Base-by-base conservation (phyloP, 2,329 filamentous ascomycete genomes). In the Cladosporium velox region DNA sequence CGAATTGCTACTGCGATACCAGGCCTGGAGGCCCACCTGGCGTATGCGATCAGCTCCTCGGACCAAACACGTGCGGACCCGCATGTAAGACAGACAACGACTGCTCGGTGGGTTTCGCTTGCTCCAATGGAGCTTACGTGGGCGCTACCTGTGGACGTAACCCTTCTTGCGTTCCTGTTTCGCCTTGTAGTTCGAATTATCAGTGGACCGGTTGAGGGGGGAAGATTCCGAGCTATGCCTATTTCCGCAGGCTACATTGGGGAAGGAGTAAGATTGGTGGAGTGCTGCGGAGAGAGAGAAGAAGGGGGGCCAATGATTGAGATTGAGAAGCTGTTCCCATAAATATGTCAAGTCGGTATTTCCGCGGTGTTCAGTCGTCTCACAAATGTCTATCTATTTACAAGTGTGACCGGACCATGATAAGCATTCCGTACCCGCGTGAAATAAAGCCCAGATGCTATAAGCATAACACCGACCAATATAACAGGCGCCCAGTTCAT, bases 401-500 rank as follows among this genome's bases (percentile, higher is more conserved):
- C 51, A 32, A 54, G 51, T 15, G 4, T 18, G 10, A 54, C 51
- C 26, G 51, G 51, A 24, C 51, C 51, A 34, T 18, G 10, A 5
- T 54, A 54, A 32, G 12, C 10, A 6, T n/a, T 54, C 28, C 51
- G 14, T n/a, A n/a, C 51, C 51, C 30, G 14, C 6, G 28, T n/a
- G 28, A 54, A 34, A 34, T 54, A 54, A 5, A 54, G 26, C 28
- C 51, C 51, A n/a, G 28, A n/a, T 18, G 51, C 51, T 28, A 54
- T 32, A 54, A 54, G 5, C 51, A 54, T 54, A 1, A 54, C 51
- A 3, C 26, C 51, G 26, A 8, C 28, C 51, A 54, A 32, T 3
- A 54, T 54, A 1, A 54, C 51, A 15, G 51, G 51, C 14, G 51
- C 51, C 51, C 51, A 54, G 15, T 54, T 54, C 51, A 54, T 54